Evolutionary conservation across 2,329 filamentous ascomycete species (phyloP).

Genomic region (Ascomycota sp.): DNA sequence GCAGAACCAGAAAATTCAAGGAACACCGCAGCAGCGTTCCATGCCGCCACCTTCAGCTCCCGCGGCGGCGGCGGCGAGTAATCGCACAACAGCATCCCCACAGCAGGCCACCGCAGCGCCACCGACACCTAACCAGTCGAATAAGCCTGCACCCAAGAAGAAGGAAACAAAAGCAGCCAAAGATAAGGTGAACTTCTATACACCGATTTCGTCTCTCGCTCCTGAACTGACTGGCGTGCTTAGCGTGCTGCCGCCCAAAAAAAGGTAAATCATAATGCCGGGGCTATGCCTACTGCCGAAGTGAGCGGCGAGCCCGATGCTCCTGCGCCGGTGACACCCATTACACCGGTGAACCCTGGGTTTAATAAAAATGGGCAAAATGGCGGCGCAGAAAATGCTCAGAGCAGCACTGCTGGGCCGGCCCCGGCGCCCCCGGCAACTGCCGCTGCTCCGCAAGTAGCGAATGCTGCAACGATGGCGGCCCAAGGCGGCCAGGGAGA

Average conservation of each 20-base stretch:
- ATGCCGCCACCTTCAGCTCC: conserved; percentile 50
- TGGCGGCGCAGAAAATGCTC: conserved; percentile 9
- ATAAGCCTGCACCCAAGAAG: conserved; percentile 62
- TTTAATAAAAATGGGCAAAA: conserved; percentile 19
- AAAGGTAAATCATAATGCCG: conserved; percentile 33
- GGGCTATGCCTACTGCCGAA: conserved; percentile 38
- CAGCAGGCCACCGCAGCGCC: conserved; percentile 46
- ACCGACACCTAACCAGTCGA: conserved; percentile 53
- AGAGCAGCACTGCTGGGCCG: conserved; percentile 5
- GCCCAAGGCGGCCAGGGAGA: conserved; percentile 28
- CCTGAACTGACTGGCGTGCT: conserved; percentile 6
- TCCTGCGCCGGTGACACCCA: conserved; percentile 41
- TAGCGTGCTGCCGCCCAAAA: conserved; percentile 35
- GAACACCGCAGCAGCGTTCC: conserved; percentile 50
- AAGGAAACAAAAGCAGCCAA: conserved; percentile 46
- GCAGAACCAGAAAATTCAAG: conserved; percentile 30
- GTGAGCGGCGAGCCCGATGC: conserved; percentile 33
- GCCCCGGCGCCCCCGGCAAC: conserved; percentile 12
- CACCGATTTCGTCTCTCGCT: background rate
- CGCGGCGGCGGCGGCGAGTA: conserved; percentile 27
- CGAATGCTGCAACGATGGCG: conserved; percentile 19
- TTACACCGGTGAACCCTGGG: conserved; percentile 34
- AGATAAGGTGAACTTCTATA: conserved; percentile 36
- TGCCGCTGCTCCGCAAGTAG: conserved; percentile 15
- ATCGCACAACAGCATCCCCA: conserved; percentile 37